Percentiles rank a stretch among this genome's conserved stretches.
Conservation (phyloP, 2,329 filamentous ascomycete genomes). For the Paracamarosporium sp. region DNA sequence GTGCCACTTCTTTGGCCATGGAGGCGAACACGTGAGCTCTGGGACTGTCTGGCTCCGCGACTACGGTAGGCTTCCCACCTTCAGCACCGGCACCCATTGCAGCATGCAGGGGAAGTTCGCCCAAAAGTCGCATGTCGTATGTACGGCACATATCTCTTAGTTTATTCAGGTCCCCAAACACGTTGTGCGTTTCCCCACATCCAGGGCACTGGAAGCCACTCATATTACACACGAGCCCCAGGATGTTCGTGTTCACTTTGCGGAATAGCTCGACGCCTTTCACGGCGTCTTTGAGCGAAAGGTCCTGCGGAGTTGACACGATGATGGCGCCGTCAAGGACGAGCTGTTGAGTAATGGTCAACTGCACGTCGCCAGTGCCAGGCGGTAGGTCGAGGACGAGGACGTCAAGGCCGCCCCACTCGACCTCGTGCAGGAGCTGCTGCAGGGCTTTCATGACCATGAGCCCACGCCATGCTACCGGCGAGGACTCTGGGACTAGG, state of each 20-base stretch:
- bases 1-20: constrained; percentile 65
- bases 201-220: constrained; percentile 45
- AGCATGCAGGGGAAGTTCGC: constrained; percentile 86
- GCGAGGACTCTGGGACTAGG: constrained; percentile 77
- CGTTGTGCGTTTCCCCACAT: constrained; percentile 57
- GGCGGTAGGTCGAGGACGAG: constrained; percentile 91
- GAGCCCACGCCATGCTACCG: constrained; percentile 92
- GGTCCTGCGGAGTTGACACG: constrained; percentile 90
- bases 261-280: constrained; percentile 94
- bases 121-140: constrained; percentile 79
- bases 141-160: constrained; percentile 80
- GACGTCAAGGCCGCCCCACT: constrained; percentile 89
- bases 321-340: constrained; percentile 86
- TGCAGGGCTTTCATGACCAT: constrained; percentile 99
- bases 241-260: constrained; percentile 77
- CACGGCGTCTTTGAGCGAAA: constrained; percentile 89
- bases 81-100: constrained; percentile 88
- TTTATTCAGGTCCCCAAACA: constrained; percentile 67
- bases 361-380: constrained; percentile 92
- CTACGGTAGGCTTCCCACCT: constrained; percentile 85
- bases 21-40: constrained; percentile 74
- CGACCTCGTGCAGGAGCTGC: constrained; percentile 92
- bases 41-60: constrained; percentile 78
- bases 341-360: constrained; percentile 96
- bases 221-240: constrained; percentile 75